Conservation (phyloP, 2,329 filamentous ascomycete genomes). For the Colletotrichum eleusines region DNA sequence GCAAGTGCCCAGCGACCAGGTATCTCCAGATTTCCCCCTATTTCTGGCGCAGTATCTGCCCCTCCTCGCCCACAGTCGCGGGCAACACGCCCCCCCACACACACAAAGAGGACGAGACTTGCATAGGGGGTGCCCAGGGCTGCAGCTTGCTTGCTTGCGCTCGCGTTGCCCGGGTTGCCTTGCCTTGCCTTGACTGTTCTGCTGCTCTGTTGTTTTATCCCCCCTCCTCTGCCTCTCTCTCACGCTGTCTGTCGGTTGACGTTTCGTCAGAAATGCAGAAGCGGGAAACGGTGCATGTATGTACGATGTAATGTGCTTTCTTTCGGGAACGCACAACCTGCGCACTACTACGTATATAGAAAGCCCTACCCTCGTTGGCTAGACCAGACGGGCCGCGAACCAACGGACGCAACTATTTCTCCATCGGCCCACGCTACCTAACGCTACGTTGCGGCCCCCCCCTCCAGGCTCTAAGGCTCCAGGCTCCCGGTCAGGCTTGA, state of each 20-base stretch:
- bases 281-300: neutral
- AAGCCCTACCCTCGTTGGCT: neutral
- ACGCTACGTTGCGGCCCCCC: too few relatives aligned
- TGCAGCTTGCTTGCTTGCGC: constrained; percentile 21
- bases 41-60: neutral
- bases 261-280: neutral
- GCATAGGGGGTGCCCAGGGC: constrained; percentile 12
- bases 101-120: neutral
- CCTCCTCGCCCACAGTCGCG: neutral
- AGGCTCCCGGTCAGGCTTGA: neutral
- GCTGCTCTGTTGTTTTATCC: neutral
- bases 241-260: neutral
- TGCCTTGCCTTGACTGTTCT: too few relatives aligned
- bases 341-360: neutral
- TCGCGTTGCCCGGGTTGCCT: constrained; percentile 31
- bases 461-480: too few relatives aligned
- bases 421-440: constrained; percentile 3
- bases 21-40: constrained; percentile 8
- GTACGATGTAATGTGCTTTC: neutral
- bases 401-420: neutral
- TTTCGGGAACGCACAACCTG: neutral
- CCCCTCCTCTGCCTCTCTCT: neutral
- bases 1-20: fast-evolving
- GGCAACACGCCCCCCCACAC: constrained; percentile 1
- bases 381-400: neutral